These are phyloP conservation scores for Aspergillus floridensis DNA, from an alignment of 2,329 filamentous ascomycete genomes.

Conservation along the genomic window DNA sequence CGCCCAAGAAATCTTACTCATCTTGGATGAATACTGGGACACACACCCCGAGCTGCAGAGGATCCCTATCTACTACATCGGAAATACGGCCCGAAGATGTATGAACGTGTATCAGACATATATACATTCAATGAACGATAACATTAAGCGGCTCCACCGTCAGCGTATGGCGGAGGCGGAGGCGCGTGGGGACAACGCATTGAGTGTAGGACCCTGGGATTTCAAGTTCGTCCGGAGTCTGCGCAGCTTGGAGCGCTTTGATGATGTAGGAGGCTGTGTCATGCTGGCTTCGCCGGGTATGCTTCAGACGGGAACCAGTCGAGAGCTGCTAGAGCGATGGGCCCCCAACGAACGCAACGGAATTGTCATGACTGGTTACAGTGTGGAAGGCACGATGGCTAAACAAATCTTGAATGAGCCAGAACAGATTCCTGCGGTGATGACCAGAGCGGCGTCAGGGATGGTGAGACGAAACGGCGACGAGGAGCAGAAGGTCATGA, in stretches of 20 bases:
- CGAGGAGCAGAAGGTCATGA: constrained; percentile 84
- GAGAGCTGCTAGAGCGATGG: constrained; percentile 91
- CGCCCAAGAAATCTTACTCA: constrained; percentile 89
- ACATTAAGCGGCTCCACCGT: constrained; percentile 92
- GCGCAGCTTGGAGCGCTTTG: constrained; percentile 90
- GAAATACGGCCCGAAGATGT: constrained; percentile 89
- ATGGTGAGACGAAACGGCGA: constrained; percentile 57
- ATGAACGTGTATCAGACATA: constrained; percentile 99
- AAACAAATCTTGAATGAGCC: constrained; percentile 94
- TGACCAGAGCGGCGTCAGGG: constrained; percentile 63
- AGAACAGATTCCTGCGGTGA: constrained; percentile 90
- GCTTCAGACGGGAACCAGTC: constrained; percentile 92
- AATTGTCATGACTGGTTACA: constrained; percentile 98
- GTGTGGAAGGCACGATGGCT: constrained; percentile 97
- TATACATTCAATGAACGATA: constrained; percentile 97
- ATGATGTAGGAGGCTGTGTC: constrained; percentile 91
- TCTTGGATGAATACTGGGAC: constrained; percentile 95
- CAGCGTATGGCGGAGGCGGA: constrained; percentile 91
- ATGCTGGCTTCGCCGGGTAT: constrained; percentile 98
- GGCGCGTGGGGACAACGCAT: constrained; percentile 73
- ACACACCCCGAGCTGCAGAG: constrained; percentile 85
- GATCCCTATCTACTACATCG: constrained; percentile 95
- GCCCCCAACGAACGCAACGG: constrained; percentile 94
- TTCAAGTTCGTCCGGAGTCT: constrained; percentile 91
- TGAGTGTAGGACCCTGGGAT: constrained; percentile 76